phyloP scores from a whole-genome alignment of 371 early-diverging fungal genomes.

The Lichtheimia ramosa region DNA sequence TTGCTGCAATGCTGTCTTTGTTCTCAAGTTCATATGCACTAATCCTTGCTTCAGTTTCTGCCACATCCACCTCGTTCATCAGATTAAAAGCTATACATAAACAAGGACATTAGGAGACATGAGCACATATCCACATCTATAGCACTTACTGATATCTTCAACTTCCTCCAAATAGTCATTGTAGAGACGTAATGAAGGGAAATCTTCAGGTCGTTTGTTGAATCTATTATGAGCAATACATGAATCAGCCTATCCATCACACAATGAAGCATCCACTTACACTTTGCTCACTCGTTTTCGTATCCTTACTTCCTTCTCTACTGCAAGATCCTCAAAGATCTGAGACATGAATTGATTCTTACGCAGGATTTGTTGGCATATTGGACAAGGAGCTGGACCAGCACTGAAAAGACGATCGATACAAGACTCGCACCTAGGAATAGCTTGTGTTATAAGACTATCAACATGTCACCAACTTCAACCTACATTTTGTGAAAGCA shows the following conservation, averaged over 20 bases:
- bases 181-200: constrained; percentile 70
- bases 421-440: constrained; percentile 85
- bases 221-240: constrained; percentile 56
- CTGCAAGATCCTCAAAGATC: constrained; percentile 91
- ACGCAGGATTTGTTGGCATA: constrained; percentile 80
- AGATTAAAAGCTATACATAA: constrained; percentile 72
- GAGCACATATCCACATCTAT: neutral
- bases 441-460: neutral
- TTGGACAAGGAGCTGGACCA: constrained; percentile 93
- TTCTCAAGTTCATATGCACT: constrained; percentile 80
- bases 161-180: constrained; percentile 93
- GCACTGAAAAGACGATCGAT: constrained; percentile 81
- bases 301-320: constrained; percentile 94
- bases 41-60: constrained; percentile 81
- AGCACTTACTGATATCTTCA: constrained; percentile 78
- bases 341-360: constrained; percentile 86
- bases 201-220: constrained; percentile 92
- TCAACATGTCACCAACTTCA: neutral
- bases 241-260: too few species aligned
- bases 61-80: constrained; percentile 83
- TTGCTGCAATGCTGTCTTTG: constrained; percentile 75
- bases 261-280: constrained; percentile 41
- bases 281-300: constrained; percentile 78
- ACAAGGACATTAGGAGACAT: too few species aligned
- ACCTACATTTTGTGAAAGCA: constrained; percentile 97